Percentiles rank a stretch among this genome's conserved stretches.
Evolutionary conservation across 805 yeast genomes (phyloP).

Genomic region (Wickerhamomyces ciferrii): DNA sequence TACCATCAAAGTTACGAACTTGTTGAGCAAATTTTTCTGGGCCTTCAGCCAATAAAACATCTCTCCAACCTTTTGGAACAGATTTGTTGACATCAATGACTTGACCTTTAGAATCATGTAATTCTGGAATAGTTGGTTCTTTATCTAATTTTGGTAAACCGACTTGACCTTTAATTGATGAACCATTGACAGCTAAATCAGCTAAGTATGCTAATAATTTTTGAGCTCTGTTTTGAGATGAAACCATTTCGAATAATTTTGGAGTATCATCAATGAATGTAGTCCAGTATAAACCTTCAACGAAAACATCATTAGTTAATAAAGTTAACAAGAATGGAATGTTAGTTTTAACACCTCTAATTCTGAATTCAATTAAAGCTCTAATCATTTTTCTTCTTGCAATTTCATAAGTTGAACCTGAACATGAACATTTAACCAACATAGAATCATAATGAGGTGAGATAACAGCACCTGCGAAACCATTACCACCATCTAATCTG

Average conservation of each 20-base stretch:
- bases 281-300: slow-evolving; percentile 91
- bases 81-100: slow-evolving; percentile 49
- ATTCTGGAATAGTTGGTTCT: slow-evolving; percentile 70
- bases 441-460: slow-evolving; percentile 97
- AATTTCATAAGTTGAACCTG: slow-evolving; percentile 96
- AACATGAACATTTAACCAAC: slow-evolving; percentile 95
- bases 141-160: slow-evolving; percentile 81
- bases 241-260: slow-evolving; percentile 86
- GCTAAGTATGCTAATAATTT: slow-evolving; percentile 87
- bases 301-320: slow-evolving; percentile 84
- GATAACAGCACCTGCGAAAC: slow-evolving; percentile 93
- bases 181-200: slow-evolving; percentile 92
- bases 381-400: slow-evolving; percentile 97
- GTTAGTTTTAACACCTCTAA: slow-evolving; percentile 98
- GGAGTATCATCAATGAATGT: slow-evolving; percentile 99
- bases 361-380: slow-evolving; percentile 94
- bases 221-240: slow-evolving; percentile 95
- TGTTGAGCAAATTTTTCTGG: slow-evolving; percentile 87
- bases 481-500: slow-evolving; percentile 97
- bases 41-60: slow-evolving; percentile 76
- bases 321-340: slow-evolving; percentile 92
- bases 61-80: slow-evolving; percentile 86
- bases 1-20: slow-evolving; percentile 80
- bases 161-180: slow-evolving; percentile 91
- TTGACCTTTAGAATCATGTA: slow-evolving; percentile 59